Evolutionary conservation across 306 rosid genomes (phyloP).

Genomic region (Albizia julibrissin): DNA sequence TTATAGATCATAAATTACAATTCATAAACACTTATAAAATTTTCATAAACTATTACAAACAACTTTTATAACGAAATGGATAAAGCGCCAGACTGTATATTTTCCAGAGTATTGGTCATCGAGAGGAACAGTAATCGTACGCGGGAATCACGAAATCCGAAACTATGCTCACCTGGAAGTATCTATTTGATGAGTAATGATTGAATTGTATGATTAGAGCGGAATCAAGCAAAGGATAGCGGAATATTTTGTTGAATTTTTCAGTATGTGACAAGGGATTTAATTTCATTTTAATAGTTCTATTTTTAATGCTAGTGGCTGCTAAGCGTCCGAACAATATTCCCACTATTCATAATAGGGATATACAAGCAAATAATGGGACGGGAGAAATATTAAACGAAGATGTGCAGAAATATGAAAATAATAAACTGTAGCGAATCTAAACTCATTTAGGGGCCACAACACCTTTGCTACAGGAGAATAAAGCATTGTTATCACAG

Average conservation of each 20-base stretch:
- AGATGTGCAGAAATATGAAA: not conserved
- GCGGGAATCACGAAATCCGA: not conserved
- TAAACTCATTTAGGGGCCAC: not conserved
- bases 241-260: not conserved
- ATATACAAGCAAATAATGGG: not conserved
- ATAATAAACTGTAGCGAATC: not conserved
- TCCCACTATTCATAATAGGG: not conserved
- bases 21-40: too few species aligned
- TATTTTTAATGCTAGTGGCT: not conserved
- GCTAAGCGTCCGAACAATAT: not conserved
- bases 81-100: not conserved
- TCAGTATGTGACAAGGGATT: not conserved
- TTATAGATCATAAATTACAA: too few species aligned
- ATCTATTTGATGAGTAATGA: not conserved
- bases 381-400: not conserved
- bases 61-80: too few species aligned
- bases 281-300: not conserved
- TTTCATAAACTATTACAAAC: too few species aligned
- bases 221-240: constrained; percentile 6
- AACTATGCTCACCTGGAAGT: not conserved
- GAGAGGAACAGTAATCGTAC: not conserved
- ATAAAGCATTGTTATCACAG: not conserved
- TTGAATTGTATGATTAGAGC: not conserved
- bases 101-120: not conserved
- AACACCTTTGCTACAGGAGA: not conserved